phyloP scores from a whole-genome alignment of 1,139 yeast species.

The Zygosaccharomyces sapae region DNA sequence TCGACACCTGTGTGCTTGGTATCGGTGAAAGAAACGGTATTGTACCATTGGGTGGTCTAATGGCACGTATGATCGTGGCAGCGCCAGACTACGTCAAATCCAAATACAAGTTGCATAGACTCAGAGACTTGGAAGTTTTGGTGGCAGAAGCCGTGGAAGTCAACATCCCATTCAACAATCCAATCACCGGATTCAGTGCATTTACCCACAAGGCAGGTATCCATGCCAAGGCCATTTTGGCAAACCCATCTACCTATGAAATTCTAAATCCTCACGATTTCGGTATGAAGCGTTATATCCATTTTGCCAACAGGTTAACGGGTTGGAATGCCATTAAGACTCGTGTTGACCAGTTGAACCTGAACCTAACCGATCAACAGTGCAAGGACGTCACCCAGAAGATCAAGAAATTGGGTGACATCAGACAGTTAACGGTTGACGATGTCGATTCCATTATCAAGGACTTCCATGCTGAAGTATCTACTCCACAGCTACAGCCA shows the following conservation, averaged over 20 bases:
- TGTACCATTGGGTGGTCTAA: slow-evolving; percentile 93
- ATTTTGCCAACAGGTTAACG: slow-evolving; percentile 94
- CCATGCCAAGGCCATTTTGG: slow-evolving; percentile 97
- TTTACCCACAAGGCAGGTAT: slow-evolving; percentile 99
- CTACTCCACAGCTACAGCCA: slow-evolving; percentile 40
- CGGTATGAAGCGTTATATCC: slow-evolving; percentile 92
- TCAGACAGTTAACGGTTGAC: slow-evolving; percentile 89
- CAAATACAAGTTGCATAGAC: slow-evolving; percentile 92
- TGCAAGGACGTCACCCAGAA: slow-evolving; percentile 90
- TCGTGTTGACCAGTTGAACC: slow-evolving; percentile 94
- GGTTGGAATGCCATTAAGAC: slow-evolving; percentile 99
- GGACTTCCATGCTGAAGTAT: slow-evolving; percentile 75
- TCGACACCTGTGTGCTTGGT: slow-evolving; percentile 94
- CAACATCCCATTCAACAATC: slow-evolving; percentile 96
- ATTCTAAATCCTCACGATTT: slow-evolving; percentile 91
- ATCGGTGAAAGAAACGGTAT: slow-evolving; percentile 99
- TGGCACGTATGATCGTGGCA: slow-evolving; percentile 99
- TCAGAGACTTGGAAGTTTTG: slow-evolving; percentile 90
- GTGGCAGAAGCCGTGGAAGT: slow-evolving; percentile 98
- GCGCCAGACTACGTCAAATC: slow-evolving; percentile 94
- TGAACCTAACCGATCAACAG: slow-evolving; percentile 86
- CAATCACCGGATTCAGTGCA: slow-evolving; percentile 98
- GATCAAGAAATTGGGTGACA: slow-evolving; percentile 92
- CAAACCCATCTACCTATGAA: slow-evolving; percentile 97
- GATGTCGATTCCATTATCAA: slow-evolving; percentile 96